Evolutionary conservation across 2,329 filamentous ascomycete species (phyloP).

Genomic region (Phialophora expanda): DNA sequence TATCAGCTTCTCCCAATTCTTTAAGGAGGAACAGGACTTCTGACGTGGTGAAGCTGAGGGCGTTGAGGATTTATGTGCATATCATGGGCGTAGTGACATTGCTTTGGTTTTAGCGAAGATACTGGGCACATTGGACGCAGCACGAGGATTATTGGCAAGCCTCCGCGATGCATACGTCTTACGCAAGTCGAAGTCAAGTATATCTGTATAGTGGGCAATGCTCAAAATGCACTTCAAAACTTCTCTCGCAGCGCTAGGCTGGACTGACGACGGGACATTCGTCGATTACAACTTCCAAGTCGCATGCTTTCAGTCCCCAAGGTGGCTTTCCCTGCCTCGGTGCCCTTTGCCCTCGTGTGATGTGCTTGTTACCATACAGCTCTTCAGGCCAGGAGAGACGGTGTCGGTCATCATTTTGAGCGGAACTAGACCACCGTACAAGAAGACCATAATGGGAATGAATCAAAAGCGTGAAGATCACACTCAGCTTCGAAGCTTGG

Average conservation of each 20-base stretch:
- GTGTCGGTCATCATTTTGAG: not conserved
- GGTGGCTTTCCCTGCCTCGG: not conserved
- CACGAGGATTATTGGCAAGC: not conserved
- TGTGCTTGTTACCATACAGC: not conserved
- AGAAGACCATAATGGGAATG: not conserved
- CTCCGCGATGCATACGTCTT: not conserved
- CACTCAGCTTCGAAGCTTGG: not conserved
- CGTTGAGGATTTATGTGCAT: slow-evolving; percentile 22
- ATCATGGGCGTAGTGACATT: slow-evolving; percentile 12
- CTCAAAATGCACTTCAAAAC: not conserved
- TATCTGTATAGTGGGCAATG: not conserved
- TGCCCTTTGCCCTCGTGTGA: not conserved
- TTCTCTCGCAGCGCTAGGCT: not conserved
- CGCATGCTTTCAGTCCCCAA: not conserved
- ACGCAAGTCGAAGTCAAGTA: not conserved
- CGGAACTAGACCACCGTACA: not conserved
- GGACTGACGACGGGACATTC: not conserved
- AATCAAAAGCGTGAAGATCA: not conserved
- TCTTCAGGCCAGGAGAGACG: not conserved
- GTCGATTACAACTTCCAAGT: not conserved
- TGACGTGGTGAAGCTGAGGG: slow-evolving; percentile 51
- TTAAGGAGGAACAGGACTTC: slow-evolving; percentile 96
- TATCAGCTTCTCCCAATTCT: slow-evolving; percentile 97
- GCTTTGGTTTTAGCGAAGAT: slow-evolving; percentile 17
- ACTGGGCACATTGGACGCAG: slow-evolving; percentile 20